A percentile compares a stretch with the other conserved stretches of the same genome.
Conservation (phyloP, 129 eudicot genomes). For the Artemisia tridentata region DNA sequence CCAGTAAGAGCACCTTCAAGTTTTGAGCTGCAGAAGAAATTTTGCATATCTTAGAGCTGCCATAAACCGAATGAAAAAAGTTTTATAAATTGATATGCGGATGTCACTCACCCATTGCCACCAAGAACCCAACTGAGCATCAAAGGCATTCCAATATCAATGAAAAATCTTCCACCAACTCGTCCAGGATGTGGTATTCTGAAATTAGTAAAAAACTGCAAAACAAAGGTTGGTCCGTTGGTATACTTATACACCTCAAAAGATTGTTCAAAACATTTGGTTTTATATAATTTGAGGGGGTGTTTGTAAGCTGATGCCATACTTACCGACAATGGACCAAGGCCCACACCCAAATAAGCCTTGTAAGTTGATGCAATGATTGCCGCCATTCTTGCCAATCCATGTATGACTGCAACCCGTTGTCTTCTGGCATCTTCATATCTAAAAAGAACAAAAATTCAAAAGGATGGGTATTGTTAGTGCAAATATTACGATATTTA, state of each 20-base stretch:
- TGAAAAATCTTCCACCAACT: conserved; percentile 89
- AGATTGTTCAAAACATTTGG: neutral
- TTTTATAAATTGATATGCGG: neutral
- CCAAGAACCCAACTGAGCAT: conserved; percentile 98
- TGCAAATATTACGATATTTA: too few species aligned
- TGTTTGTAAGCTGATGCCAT: neutral
- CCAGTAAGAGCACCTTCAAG: too few species aligned
- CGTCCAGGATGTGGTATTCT: conserved; percentile 98
- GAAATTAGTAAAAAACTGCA: conserved; percentile 86
- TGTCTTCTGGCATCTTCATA: conserved; percentile 82
- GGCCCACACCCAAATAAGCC: conserved; percentile 95
- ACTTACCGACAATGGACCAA: conserved; percentile 96
- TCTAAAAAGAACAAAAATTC: conserved; percentile 30
- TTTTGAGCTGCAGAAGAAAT: conserved; percentile 55
- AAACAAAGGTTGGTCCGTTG: conserved; percentile 6
- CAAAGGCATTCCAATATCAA: conserved; percentile 84
- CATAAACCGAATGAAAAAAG: neutral
- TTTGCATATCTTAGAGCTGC: neutral
- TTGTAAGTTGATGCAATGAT: conserved; percentile 97
- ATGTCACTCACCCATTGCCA: conserved; percentile 85
- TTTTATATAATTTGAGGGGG: conserved; percentile 17
- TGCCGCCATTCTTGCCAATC: conserved; percentile 98
- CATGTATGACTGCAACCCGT: conserved; percentile 91
- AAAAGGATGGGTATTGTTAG: neutral
- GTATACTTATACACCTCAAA: neutral